Evolutionary conservation across 305 asterid genomes (phyloP).

Genomic region (Fraxinus latifolia): DNA sequence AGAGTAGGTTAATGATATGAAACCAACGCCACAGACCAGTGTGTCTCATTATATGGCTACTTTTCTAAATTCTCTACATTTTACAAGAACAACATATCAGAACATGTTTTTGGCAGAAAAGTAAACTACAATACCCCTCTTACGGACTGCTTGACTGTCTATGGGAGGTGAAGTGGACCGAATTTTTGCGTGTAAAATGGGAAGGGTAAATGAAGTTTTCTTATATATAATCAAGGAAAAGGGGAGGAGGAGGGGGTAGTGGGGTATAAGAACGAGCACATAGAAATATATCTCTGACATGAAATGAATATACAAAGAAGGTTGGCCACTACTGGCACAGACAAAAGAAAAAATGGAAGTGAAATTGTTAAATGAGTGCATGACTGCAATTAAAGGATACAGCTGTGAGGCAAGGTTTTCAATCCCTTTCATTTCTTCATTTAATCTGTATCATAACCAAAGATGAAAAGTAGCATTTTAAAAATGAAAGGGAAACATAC

Average conservation of each 20-base stretch:
- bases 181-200: neutral
- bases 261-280: neutral
- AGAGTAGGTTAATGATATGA: neutral
- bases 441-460: constrained; percentile 59
- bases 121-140: neutral
- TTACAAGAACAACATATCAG: neutral
- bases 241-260: neutral
- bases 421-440: constrained; percentile 88
- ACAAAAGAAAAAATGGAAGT: neutral
- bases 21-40: neutral
- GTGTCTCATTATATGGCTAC: neutral
- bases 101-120: neutral
- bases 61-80: neutral
- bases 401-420: constrained; percentile 66
- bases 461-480: neutral
- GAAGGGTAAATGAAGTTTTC: neutral
- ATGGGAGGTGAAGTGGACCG: neutral
- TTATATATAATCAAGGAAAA: neutral
- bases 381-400: constrained; percentile 64
- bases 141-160: neutral
- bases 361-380: neutral
- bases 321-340: neutral
- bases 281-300: neutral
- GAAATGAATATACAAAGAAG: neutral
- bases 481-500: neutral